Evolutionary conservation across 805 yeast genomes (phyloP).

Genomic region (Wickerhamomyces subpelliculosus): DNA sequence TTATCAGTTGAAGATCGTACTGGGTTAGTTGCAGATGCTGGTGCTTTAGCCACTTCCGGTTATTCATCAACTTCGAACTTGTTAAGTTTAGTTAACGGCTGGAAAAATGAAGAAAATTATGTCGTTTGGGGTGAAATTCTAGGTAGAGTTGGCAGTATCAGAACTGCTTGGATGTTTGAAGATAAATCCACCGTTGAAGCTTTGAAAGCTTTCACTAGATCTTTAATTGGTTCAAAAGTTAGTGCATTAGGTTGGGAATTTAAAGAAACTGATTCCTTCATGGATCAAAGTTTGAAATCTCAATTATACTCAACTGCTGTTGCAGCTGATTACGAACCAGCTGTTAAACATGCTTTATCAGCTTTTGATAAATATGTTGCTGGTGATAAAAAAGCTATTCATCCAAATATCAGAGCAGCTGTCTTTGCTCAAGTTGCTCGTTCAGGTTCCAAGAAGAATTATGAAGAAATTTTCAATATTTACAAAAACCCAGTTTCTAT

Average conservation of each 20-base stretch:
- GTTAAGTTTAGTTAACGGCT: slow-evolving; percentile 49
- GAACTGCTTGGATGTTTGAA: slow-evolving; percentile 51
- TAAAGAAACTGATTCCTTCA: slow-evolving; percentile 45
- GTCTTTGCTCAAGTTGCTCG: slow-evolving; percentile 64
- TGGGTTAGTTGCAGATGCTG: slow-evolving; percentile 77
- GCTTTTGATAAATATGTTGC: slow-evolving; percentile 46
- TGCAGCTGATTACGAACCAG: slow-evolving; percentile 39
- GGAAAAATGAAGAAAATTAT: slow-evolving; percentile 54
- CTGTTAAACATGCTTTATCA: slow-evolving; percentile 37
- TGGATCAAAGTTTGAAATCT: slow-evolving; percentile 61
- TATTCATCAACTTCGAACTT: slow-evolving; percentile 55
- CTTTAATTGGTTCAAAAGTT: slow-evolving; percentile 49
- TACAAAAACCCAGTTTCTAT: slow-evolving; percentile 54
- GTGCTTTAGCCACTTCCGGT: slow-evolving; percentile 65
- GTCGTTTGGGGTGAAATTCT: slow-evolving; percentile 65
- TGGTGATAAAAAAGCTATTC: slow-evolving; percentile 64
- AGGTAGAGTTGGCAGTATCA: slow-evolving; percentile 39
- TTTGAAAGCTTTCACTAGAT: slow-evolving; percentile 44
- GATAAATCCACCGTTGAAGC: slow-evolving; percentile 38
- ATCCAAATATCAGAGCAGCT: slow-evolving; percentile 65
- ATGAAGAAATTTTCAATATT: slow-evolving; percentile 52
- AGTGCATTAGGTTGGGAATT: slow-evolving; percentile 61
- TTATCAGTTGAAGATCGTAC: slow-evolving; percentile 72
- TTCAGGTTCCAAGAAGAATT: slow-evolving; percentile 54
- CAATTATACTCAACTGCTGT: slow-evolving; percentile 57